Evolutionary conservation across 352 stramenopile species (phyloP).

Genomic region (Pythium volutum): DNA sequence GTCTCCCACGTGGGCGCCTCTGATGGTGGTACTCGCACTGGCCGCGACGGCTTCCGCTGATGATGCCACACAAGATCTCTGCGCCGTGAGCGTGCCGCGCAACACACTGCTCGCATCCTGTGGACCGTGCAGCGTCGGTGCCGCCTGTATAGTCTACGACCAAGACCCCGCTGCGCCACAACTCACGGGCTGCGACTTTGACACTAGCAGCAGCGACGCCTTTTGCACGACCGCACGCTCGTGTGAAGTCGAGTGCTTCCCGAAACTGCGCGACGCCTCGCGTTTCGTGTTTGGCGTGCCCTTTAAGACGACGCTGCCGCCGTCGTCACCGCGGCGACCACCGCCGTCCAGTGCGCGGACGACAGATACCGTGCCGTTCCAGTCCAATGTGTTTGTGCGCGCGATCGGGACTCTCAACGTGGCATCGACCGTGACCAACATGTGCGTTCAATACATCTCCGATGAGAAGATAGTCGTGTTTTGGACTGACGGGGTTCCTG

Average conservation of each 20-base stretch:
- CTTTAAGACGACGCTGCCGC: neutral
- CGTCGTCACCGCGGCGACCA: too few species aligned
- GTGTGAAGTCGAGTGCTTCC: constrained; percentile 10
- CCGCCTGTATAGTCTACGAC: constrained; percentile 5
- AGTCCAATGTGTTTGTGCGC: constrained; percentile 11
- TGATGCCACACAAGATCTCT: neutral
- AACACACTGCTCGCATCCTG: constrained; percentile 8
- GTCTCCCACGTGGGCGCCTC: neutral
- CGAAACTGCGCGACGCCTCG: neutral
- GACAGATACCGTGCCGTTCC: neutral
- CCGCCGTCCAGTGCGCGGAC: neutral
- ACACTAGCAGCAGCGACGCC: neutral
- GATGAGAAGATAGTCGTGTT: too few species aligned
- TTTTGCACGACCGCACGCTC: neutral
- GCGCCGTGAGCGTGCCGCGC: neutral
- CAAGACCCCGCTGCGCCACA: neutral
- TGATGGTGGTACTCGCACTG: neutral
- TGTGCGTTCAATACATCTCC: constrained; percentile 6
- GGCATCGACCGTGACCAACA: neutral
- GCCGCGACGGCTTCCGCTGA: neutral
- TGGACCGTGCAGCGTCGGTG: neutral
- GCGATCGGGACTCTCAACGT: neutral
- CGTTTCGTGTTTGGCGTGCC: constrained; percentile 2
- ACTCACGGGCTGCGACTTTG: constrained; percentile 2
- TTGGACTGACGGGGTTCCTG: too few species aligned